These are phyloP conservation scores for Xylaria scruposa DNA, from an alignment of 495 filamentous ascomycete species.

Conservation along the genomic window DNA sequence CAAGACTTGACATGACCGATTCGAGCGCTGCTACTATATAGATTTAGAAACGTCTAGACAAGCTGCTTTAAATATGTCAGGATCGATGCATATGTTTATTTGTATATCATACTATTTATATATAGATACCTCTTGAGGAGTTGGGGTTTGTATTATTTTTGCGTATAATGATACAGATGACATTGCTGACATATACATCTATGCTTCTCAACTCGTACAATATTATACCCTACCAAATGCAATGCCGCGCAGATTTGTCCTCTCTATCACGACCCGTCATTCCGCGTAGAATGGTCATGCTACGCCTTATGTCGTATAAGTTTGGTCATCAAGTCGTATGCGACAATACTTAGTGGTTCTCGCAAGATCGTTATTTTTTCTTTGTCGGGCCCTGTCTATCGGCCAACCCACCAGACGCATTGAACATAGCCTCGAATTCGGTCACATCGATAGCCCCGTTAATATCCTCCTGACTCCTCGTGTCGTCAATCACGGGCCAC, in stretches of 20 bases:
- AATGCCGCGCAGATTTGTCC: background rate
- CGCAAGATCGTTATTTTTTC: background rate
- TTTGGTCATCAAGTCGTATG: background rate
- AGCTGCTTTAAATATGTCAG: background rate
- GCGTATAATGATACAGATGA: background rate
- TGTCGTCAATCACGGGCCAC: background rate
- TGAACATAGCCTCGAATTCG: background rate
- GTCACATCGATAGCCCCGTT: background rate
- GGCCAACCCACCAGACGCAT: background rate
- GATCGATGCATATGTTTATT: background rate
- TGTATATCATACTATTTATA: background rate
- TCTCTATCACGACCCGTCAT: background rate
- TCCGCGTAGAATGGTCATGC: too few species aligned
- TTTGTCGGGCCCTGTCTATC: background rate
- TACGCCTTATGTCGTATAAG: background rate
- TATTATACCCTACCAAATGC: constrained; percentile 1
- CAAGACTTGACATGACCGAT: constrained; percentile 28
- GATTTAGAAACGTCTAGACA: background rate
- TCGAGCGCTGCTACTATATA: constrained; percentile 31
- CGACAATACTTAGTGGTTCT: background rate
- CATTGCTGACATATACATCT: background rate
- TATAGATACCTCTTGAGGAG: background rate
- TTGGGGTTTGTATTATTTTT: background rate
- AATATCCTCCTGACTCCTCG: background rate
- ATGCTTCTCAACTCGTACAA: background rate